Evolutionary conservation across 768 basidiomycete species (phyloP), one percentile per base, ranked within the genome.

Genomic region (Panellus pusillus): DNA sequence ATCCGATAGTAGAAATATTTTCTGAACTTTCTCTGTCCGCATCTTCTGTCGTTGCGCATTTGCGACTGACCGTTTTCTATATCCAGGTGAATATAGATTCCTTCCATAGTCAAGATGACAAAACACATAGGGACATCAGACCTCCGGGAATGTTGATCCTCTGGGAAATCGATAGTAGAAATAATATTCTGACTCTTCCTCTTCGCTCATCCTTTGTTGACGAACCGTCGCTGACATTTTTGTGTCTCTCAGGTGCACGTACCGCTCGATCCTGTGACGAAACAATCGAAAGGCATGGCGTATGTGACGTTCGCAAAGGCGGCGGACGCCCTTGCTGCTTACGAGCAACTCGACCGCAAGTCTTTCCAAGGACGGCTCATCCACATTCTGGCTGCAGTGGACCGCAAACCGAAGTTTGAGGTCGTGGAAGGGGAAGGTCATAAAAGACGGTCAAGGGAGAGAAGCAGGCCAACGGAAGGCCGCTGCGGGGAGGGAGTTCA

Each of bases 281-380:
- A 76, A n/a, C n/a, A n/a, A n/a, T n/a, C n/a, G n/a, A n/a, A n/a
- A n/a, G n/a, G n/a, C n/a, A n/a, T n/a, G n/a, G 54, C 72, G 2
- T 82, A 81, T 52, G 68, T 81, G 12, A 77, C 76, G 4, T 82
- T 77, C 52, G 61, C 67, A 9, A 66, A 70, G 19, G 64, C 77
- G 7, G 60, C 71, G 0, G 65, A 67, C 50, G 80, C 81, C 5
- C 62, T 93, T 0, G 71, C 77, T 0, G 97, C 96, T 0, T 93
- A 86, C 61, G 79, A 86, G 51, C 77, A 76, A 0, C 77, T 98
- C 32, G 95, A 99, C 66, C 84, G 84, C 52, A 86, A 78, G 35
- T 84, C 91, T 0, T 94, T 97, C 69, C 93, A 95, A 71, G 97
- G 97, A 3, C 85, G 97, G 27, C 68, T 98, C n/a, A n/a, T n/a